Evolutionary conservation across 2,329 filamentous ascomycete species (phyloP).

Genomic region (Fusarium albosuccineum): DNA sequence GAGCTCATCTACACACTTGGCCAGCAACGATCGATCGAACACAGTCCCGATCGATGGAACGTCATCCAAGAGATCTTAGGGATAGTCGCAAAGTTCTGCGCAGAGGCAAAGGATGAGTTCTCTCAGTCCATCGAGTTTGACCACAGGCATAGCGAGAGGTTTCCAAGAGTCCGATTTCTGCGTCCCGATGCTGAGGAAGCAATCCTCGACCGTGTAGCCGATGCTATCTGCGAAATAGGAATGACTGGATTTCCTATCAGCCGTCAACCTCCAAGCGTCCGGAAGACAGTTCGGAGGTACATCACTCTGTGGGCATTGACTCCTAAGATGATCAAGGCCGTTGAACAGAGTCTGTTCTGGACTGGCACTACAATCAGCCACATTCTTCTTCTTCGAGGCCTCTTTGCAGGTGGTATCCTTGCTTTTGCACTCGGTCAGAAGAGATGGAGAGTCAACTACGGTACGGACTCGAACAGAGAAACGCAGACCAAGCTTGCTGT

Average conservation of each 20-base stretch:
- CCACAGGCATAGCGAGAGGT: slow-evolving; percentile 50
- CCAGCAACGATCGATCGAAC: slow-evolving; percentile 61
- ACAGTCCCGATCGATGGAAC: slow-evolving; percentile 68
- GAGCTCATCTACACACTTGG: slow-evolving; percentile 75
- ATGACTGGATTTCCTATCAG: slow-evolving; percentile 57
- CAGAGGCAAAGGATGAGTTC: slow-evolving; percentile 45
- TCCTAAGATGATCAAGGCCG: slow-evolving; percentile 45
- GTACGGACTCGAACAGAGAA: slow-evolving; percentile 59
- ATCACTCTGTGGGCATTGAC: slow-evolving; percentile 55
- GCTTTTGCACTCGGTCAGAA: slow-evolving; percentile 67
- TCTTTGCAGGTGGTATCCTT: slow-evolving; percentile 69
- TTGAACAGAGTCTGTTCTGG: slow-evolving; percentile 57
- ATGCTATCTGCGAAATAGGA: slow-evolving; percentile 58
- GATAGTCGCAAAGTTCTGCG: slow-evolving; percentile 53
- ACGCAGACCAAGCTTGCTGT: slow-evolving; percentile 65
- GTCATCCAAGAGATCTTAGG: slow-evolving; percentile 66
- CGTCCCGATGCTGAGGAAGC: slow-evolving; percentile 44
- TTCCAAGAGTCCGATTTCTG: slow-evolving; percentile 65
- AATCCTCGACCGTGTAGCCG: slow-evolving; percentile 53
- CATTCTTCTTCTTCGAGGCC: slow-evolving; percentile 65
- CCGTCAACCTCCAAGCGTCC: slow-evolving; percentile 47
- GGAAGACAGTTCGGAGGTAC: slow-evolving; percentile 56
- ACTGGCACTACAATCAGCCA: slow-evolving; percentile 47
- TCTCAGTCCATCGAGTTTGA: slow-evolving; percentile 59
- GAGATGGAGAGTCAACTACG: slow-evolving; percentile 75